Conservation (phyloP, 2,329 filamentous ascomycete species). For the Biscogniauxia marginata region DNA sequence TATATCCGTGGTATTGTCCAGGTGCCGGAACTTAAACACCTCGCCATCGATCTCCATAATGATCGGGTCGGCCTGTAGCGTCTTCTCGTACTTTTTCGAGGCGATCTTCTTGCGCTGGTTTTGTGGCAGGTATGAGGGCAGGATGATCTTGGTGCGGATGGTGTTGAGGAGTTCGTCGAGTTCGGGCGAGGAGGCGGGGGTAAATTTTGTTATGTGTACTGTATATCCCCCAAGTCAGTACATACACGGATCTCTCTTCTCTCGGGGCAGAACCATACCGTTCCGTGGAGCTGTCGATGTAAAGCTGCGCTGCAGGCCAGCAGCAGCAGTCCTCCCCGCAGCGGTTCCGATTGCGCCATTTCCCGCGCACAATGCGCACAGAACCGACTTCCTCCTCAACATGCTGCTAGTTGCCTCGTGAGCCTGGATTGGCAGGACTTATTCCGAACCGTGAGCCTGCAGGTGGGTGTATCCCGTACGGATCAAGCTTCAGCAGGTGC, state of each 20-base stretch:
- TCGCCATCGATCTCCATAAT: conserved; percentile 58
- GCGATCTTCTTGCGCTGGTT: conserved; percentile 55
- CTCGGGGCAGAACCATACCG: conserved; percentile 17
- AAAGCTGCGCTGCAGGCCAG: conserved; percentile 24
- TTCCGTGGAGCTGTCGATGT: conserved; percentile 27
- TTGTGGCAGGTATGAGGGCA: conserved; percentile 57
- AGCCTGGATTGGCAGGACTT: no score
- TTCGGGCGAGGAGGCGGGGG: conserved; percentile 49
- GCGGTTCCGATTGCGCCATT: conserved; percentile 25
- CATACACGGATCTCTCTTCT: not conserved
- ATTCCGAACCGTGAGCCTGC: no score
- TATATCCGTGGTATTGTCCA: conserved; percentile 40
- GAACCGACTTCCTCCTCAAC: conserved; percentile 28
- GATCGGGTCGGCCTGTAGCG: conserved; percentile 54
- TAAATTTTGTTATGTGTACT: conserved; percentile 44
- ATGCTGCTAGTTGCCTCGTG: conserved; percentile 14
- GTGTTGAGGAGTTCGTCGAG: conserved; percentile 52
- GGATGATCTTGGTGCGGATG: conserved; percentile 58
- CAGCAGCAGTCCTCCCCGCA: conserved; percentile 24
- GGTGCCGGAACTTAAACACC: conserved; percentile 49
- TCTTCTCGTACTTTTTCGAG: conserved; percentile 43
- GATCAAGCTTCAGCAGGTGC: no score
- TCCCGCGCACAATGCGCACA: conserved; percentile 25
- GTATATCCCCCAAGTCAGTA: not conserved
- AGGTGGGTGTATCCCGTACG: no score